These are phyloP conservation scores for Globisporangium nodosum DNA, from an alignment of 352 stramenopile species.

Conservation along the genomic window DNA sequence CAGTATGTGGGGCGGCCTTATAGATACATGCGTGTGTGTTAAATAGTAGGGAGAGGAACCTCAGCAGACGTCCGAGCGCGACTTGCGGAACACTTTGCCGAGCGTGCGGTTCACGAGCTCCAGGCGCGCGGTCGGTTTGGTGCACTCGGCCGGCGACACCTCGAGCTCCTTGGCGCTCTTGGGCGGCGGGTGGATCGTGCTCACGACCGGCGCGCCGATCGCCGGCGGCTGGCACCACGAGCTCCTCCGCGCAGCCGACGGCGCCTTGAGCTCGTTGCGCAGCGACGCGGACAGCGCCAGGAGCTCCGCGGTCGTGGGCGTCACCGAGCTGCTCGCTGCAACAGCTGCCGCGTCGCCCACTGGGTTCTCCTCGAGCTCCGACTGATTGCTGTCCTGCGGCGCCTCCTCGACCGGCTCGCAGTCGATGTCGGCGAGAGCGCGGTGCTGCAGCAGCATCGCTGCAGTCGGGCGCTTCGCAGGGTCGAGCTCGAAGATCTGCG, in stretches of 20 bases:
- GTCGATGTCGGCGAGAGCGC: slow-evolving; percentile 16
- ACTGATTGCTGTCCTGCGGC: background rate
- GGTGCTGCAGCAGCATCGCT: slow-evolving; percentile 32
- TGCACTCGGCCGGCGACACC: slow-evolving; percentile 6
- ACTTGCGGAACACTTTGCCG: slow-evolving; percentile 7
- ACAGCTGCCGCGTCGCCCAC: background rate
- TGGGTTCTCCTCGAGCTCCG: background rate
- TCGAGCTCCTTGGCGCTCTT: slow-evolving; percentile 8
- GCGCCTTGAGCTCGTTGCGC: background rate
- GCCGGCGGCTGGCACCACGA: background rate
- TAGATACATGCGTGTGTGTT: no score
- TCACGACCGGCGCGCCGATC: slow-evolving; percentile 4
- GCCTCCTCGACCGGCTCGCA: background rate
- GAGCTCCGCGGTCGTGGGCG: background rate
- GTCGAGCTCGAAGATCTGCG: slow-evolving; percentile 49
- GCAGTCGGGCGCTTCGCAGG: slow-evolving; percentile 34
- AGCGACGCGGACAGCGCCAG: background rate
- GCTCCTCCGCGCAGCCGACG: background rate
- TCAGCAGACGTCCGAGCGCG: background rate
- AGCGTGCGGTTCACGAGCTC: slow-evolving; percentile 8
- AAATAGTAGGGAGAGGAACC: no score
- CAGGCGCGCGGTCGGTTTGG: background rate
- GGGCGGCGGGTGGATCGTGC: slow-evolving; percentile 4
- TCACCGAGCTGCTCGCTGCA: background rate
- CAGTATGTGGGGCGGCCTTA: no score